Evolutionary conservation across 2,329 filamentous ascomycete species (phyloP).

Genomic region (Colletotrichum musae): DNA sequence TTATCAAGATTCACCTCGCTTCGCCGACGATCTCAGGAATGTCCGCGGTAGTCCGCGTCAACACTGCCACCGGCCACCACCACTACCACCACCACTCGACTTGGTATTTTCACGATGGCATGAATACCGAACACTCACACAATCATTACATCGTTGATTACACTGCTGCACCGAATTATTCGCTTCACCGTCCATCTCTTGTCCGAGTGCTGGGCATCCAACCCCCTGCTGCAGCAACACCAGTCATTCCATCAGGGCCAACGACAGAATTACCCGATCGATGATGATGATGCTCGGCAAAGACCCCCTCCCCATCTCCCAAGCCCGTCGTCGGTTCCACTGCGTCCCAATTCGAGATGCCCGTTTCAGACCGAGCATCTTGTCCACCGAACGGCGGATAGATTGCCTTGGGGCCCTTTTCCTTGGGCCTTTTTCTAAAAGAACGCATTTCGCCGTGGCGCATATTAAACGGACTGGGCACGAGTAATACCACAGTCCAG

Average conservation of each 20-base stretch:
- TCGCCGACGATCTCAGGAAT: conserved; percentile 29
- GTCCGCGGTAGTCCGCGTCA: conserved; percentile 27
- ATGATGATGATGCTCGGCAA: neutral
- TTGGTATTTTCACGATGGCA: no score
- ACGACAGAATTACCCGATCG: conserved; percentile 16
- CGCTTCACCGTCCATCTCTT: no score
- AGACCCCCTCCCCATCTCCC: neutral
- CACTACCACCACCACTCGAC: no score
- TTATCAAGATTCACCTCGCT: conserved; percentile 35
- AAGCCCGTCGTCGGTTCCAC: conserved; percentile 27
- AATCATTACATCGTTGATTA: no score
- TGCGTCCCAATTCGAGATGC: conserved; percentile 18
- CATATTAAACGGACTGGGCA: conserved; percentile 14
- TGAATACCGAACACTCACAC: no score
- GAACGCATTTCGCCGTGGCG: conserved; percentile 6
- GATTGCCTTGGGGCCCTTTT: conserved; percentile 17
- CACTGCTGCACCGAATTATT: no score
- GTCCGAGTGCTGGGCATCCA: no score
- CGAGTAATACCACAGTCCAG: conserved; percentile 3
- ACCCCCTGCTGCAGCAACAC: neutral
- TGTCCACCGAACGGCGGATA: conserved; percentile 11
- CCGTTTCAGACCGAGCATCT: conserved; percentile 18
- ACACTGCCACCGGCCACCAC: conserved; percentile 39
- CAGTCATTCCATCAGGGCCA: neutral
- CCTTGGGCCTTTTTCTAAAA: conserved; percentile 4